phyloP scores from a whole-genome alignment of 306 rosid genomes.

The Prunus armeniaca region DNA sequence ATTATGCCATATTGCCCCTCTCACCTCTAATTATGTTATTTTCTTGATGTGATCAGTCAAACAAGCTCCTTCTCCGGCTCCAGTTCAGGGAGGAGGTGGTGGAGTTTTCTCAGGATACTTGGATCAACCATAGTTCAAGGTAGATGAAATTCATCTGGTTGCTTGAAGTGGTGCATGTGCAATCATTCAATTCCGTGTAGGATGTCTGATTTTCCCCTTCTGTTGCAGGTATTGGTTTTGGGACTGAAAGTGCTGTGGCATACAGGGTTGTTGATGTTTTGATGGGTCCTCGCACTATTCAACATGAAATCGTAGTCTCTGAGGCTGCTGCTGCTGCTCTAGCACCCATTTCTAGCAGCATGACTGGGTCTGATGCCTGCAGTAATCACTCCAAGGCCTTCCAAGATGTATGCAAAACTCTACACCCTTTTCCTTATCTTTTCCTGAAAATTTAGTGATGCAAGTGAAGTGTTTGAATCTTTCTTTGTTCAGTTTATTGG shows the following conservation, averaged over 20 bases:
- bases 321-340: slow-evolving; percentile 60
- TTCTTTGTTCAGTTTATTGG: neutral
- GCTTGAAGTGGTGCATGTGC: neutral
- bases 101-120: slow-evolving; percentile 70
- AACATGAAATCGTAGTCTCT: slow-evolving; percentile 54
- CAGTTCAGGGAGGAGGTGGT: slow-evolving; percentile 59
- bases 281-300: slow-evolving; percentile 83
- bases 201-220: neutral
- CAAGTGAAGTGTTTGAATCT: no score
- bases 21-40: neutral
- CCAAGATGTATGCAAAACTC: slow-evolving; percentile 61
- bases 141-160: slow-evolving; percentile 15
- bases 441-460: neutral
- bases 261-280: slow-evolving; percentile 87
- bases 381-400: slow-evolving; percentile 62
- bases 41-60: slow-evolving; percentile 34
- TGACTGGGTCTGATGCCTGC: slow-evolving; percentile 65
- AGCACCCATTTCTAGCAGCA: slow-evolving; percentile 41
- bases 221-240: slow-evolving; percentile 71
- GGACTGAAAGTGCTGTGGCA: slow-evolving; percentile 85
- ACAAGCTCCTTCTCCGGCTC: slow-evolving; percentile 83
- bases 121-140: slow-evolving; percentile 95
- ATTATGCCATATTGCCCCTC: neutral
- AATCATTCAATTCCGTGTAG: neutral
- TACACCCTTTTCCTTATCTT: neutral